These are phyloP conservation scores for Petunia axillaris DNA, from an alignment of 257 asterid genomes.

Conservation along the genomic window DNA sequence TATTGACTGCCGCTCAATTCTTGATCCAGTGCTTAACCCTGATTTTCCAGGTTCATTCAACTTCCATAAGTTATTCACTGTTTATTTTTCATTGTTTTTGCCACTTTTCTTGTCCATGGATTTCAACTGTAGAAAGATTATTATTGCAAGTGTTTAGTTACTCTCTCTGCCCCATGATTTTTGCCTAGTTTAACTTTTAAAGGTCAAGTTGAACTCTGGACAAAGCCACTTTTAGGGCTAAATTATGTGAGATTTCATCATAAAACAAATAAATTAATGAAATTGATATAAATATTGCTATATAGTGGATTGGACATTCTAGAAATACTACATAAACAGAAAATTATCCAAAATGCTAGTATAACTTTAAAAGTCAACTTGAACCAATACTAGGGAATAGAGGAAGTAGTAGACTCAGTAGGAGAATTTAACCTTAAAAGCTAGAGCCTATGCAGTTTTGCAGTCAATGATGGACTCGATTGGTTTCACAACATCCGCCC, in stretches of 20 bases:
- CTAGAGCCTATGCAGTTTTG: too few species aligned
- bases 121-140: neutral
- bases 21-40: constrained; percentile 71
- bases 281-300: neutral
- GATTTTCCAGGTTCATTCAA: constrained; percentile 52
- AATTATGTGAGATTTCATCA: too few species aligned
- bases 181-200: neutral
- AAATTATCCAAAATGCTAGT: too few species aligned
- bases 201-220: neutral
- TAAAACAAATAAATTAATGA: neutral
- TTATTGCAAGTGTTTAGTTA: neutral
- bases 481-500: neutral
- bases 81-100: too few species aligned
- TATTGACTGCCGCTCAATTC: constrained; percentile 75
- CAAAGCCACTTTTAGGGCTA: too few species aligned
- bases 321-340: too few species aligned
- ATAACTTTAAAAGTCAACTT: too few species aligned
- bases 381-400: too few species aligned
- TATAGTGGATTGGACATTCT: too few species aligned
- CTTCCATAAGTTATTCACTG: neutral
- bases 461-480: neutral
- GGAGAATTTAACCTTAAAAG: too few species aligned
- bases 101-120: neutral
- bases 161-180: neutral
- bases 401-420: too few species aligned